phyloP scores from a whole-genome alignment of 1,284 basidiomycete species.

The Ceratobasidium sp. region DNA sequence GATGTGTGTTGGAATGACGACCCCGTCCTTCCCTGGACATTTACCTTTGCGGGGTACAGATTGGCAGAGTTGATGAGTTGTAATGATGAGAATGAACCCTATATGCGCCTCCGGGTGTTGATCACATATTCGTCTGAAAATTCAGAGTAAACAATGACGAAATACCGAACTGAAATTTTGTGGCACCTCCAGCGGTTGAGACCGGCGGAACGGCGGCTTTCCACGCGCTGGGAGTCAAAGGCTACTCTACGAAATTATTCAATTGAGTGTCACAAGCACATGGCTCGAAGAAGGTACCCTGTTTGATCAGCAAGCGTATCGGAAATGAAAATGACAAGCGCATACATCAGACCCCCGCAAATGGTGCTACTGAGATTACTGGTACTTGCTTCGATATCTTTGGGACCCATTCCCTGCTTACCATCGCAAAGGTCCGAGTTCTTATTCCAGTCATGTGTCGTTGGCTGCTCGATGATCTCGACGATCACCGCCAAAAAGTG shows the following conservation, averaged over 20 bases:
- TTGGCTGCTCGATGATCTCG: not conserved
- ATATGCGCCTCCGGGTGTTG: too few species aligned
- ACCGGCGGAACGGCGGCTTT: constrained; percentile 29
- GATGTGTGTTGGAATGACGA: not conserved
- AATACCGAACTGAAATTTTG: not conserved
- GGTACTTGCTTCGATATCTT: constrained; percentile 21
- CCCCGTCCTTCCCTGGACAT: too few species aligned
- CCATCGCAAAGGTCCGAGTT: constrained; percentile 29
- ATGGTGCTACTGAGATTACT: constrained; percentile 5
- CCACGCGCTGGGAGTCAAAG: not conserved
- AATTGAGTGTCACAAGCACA: constrained; percentile 27
- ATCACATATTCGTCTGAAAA: too few species aligned
- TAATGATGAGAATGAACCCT: too few species aligned
- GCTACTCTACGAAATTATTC: constrained; percentile 13
- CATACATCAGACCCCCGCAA: constrained; percentile 20
- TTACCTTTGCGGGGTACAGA: too few species aligned
- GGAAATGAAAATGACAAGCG: not conserved
- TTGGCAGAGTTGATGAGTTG: too few species aligned
- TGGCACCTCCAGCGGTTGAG: constrained; percentile 9
- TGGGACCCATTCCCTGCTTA: constrained; percentile 1
- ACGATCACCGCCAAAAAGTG: not conserved
- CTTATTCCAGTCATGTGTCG: constrained; percentile 28
- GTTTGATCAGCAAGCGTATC: constrained; percentile 19
- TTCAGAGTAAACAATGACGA: not conserved
- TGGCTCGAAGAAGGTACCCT: constrained; percentile 28